Evolutionary conservation across 106 monocot genomes (phyloP).

Genomic region (Platanthera guangdongensis): DNA sequence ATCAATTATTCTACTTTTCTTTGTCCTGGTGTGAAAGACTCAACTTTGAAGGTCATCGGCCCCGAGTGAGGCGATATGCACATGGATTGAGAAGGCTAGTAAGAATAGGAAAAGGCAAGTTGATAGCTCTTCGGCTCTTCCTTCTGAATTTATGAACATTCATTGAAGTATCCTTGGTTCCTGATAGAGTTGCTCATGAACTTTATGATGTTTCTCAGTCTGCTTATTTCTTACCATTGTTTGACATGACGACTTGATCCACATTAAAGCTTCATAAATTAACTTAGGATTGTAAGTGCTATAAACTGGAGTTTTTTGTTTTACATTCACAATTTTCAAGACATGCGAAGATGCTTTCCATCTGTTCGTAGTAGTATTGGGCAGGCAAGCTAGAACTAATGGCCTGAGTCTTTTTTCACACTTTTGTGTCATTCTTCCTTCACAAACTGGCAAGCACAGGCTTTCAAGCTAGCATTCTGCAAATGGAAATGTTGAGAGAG

Average conservation of each 20-base stretch:
- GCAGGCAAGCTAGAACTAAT: not conserved
- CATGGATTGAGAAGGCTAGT: slow-evolving; percentile 73
- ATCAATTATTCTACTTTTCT: slow-evolving; percentile 3
- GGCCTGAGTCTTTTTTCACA: not conserved
- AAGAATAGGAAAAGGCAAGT: slow-evolving; percentile 84
- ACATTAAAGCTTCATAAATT: not conserved
- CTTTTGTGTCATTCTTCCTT: not conserved
- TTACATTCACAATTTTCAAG: not conserved
- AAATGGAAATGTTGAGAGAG: too few relatives aligned
- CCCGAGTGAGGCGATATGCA: slow-evolving; percentile 77
- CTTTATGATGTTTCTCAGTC: not conserved
- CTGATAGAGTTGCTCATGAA: not conserved
- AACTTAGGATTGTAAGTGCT: not conserved
- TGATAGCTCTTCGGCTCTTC: not conserved
- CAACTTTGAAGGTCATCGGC: slow-evolving; percentile 88
- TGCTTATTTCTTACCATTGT: not conserved
- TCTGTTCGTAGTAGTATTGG: not conserved
- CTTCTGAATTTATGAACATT: not conserved
- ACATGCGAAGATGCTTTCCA: not conserved
- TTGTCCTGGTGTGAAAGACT: slow-evolving; percentile 33
- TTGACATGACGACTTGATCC: not conserved
- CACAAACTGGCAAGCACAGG: not conserved
- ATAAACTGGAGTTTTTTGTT: not conserved
- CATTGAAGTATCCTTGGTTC: not conserved
- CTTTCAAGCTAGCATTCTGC: not conserved